phyloP scores from a whole-genome alignment of 768 basidiomycete genomes.

The Trametes meyenii region DNA sequence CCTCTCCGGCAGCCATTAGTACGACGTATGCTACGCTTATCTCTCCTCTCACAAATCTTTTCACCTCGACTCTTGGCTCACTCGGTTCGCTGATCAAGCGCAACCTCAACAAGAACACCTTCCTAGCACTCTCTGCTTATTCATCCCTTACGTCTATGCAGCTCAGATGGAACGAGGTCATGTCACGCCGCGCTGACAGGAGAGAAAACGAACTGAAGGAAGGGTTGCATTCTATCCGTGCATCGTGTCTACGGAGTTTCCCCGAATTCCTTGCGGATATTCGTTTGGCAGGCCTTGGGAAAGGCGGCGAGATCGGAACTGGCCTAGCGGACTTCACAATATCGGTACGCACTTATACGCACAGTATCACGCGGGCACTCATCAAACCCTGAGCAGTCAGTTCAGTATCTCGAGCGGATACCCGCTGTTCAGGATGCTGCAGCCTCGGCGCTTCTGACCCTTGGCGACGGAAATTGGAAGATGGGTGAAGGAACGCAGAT shows the following conservation, averaged over 20 bases:
- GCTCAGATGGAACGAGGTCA: conserved; percentile 66
- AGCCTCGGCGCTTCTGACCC: conserved; percentile 61
- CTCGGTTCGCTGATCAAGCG: conserved; percentile 71
- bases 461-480: conserved; percentile 90
- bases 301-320: conserved; percentile 61
- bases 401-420: conserved; percentile 68
- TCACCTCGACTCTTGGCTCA: conserved; percentile 65
- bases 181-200: conserved; percentile 49
- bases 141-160: conserved; percentile 59
- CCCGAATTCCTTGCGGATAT: conserved; percentile 83
- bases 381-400: conserved; percentile 47
- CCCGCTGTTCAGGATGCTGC: conserved; percentile 73
- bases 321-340: conserved; percentile 64
- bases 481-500: conserved; percentile 84
- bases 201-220: conserved; percentile 72
- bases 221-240: conserved; percentile 61
- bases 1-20: conserved; percentile 50
- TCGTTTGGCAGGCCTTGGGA: conserved; percentile 61
- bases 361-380: background rate
- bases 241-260: conserved; percentile 77
- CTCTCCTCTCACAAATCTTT: conserved; percentile 63
- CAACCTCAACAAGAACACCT: conserved; percentile 75
- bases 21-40: conserved; percentile 66
- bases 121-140: conserved; percentile 77
- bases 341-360: conserved; percentile 42